A percentile compares a stretch with the other conserved stretches of the same genome.
These are phyloP conservation scores for Solanum habrochaites DNA, from an alignment of 257 asterid species.

Conservation along the genomic window DNA sequence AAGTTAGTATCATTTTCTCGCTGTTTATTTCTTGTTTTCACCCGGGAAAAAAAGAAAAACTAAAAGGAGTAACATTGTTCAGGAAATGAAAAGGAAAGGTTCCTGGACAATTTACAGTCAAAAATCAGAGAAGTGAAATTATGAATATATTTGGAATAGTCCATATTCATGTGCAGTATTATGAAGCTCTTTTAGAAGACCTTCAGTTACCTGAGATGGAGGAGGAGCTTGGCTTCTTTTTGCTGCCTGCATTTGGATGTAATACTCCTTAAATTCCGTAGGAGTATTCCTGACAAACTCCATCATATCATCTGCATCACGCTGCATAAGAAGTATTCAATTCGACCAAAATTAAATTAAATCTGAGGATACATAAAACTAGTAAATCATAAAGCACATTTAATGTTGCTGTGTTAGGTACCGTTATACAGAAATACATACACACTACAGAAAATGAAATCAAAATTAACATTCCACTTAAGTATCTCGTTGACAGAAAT, in stretches of 20 bases:
- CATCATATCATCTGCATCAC: conserved; percentile 82
- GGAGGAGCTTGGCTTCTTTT: conserved; percentile 95
- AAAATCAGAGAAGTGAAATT: background rate
- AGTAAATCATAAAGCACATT: background rate
- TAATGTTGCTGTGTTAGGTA: background rate
- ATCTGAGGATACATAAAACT: background rate
- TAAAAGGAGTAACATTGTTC: background rate
- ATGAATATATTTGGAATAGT: background rate
- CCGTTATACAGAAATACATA: background rate
- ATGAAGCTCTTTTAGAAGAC: background rate
- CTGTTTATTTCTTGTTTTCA: background rate
- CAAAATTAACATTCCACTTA: background rate
- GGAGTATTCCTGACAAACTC: conserved; percentile 69
- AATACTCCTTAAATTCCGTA: conserved; percentile 81
- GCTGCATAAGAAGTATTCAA: conserved; percentile 27
- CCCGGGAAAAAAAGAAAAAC: background rate
- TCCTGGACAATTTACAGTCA: background rate
- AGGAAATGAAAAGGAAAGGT: background rate
- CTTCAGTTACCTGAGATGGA: conserved; percentile 63
- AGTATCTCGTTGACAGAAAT: background rate
- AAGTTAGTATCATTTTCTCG: background rate
- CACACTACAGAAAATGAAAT: background rate
- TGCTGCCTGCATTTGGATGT: conserved; percentile 96
- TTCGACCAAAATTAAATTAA: background rate
- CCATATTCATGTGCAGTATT: background rate